Conservation (phyloP, 225 moss, liverwort and hornwort genomes). For the Takakia lepidozioides region DNA sequence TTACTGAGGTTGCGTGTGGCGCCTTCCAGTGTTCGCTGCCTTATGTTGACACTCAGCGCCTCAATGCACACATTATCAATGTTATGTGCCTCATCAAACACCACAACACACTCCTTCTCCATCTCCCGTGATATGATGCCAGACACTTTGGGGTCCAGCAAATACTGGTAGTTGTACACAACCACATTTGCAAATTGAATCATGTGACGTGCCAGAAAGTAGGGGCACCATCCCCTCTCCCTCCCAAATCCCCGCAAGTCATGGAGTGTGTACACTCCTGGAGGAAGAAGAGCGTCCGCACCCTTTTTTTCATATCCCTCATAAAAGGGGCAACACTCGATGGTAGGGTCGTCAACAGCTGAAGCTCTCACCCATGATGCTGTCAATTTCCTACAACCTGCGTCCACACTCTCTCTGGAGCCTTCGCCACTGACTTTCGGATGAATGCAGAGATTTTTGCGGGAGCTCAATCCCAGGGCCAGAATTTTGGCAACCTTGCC, state of each 20-base stretch:
- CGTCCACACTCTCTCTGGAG: constrained; percentile 96
- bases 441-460: constrained; percentile 90
- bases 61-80: constrained; percentile 99
- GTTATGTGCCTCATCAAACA: constrained; percentile 98
- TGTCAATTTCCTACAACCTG: constrained; percentile 91
- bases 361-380: constrained; percentile 96
- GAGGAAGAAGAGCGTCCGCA: constrained; percentile 72
- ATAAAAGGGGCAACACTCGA: constrained; percentile 63
- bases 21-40: constrained; percentile 95
- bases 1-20: constrained; percentile 81
- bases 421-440: constrained; percentile 92
- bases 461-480: constrained; percentile 85
- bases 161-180: constrained; percentile 96
- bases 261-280: constrained; percentile 87
- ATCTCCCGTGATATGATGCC: constrained; percentile 96
- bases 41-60: constrained; percentile 94
- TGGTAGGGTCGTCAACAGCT: constrained; percentile 63
- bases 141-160: constrained; percentile 95
- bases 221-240: constrained; percentile 94
- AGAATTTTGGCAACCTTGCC: constrained; percentile 68
- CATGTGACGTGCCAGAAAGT: constrained; percentile 97
- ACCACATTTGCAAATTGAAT: constrained; percentile 96
- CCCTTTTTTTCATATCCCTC: constrained; percentile 80
- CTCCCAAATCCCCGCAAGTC: constrained; percentile 77
- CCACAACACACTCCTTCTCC: constrained; percentile 97